These are phyloP conservation scores for Brassica carinata DNA, from an alignment of 345 rosid genomes.

Conservation along the genomic window DNA sequence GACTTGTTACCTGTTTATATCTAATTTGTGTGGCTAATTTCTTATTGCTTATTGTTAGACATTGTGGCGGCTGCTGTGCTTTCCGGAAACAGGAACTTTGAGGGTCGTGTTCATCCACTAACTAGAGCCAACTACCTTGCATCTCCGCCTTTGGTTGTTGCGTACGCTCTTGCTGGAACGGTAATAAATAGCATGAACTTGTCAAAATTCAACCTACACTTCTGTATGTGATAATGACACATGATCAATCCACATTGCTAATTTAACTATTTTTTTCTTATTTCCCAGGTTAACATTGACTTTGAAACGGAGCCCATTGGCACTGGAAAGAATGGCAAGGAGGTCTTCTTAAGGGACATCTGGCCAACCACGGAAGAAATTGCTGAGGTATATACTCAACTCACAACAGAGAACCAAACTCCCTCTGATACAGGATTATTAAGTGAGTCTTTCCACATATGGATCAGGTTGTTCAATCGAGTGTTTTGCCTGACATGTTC, in stretches of 20 bases:
- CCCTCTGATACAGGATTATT: conserved; percentile 13
- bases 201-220: not conserved
- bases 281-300: conserved; percentile 69
- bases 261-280: not conserved
- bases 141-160: conserved; percentile 96
- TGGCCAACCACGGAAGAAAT: conserved; percentile 94
- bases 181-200: conserved; percentile 42
- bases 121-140: conserved; percentile 96
- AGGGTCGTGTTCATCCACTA: conserved; percentile 91
- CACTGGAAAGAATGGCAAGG: conserved; percentile 67
- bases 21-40: conserved; percentile 8
- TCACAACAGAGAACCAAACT: not conserved
- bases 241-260: not conserved
- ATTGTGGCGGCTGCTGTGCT: conserved; percentile 90
- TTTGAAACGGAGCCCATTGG: conserved; percentile 81
- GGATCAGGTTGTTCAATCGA: conserved; percentile 76
- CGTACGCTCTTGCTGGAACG: conserved; percentile 93
- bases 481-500: conserved; percentile 87
- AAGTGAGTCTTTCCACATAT: not conserved
- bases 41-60: conserved; percentile 49
- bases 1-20: not conserved
- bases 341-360: conserved; percentile 72
- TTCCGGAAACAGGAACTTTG: conserved; percentile 91
- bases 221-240: not conserved
- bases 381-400: conserved; percentile 53